Evolutionary conservation across 169 alveolate species (phyloP).

Genomic region (Plasmodium yoelii): DNA sequence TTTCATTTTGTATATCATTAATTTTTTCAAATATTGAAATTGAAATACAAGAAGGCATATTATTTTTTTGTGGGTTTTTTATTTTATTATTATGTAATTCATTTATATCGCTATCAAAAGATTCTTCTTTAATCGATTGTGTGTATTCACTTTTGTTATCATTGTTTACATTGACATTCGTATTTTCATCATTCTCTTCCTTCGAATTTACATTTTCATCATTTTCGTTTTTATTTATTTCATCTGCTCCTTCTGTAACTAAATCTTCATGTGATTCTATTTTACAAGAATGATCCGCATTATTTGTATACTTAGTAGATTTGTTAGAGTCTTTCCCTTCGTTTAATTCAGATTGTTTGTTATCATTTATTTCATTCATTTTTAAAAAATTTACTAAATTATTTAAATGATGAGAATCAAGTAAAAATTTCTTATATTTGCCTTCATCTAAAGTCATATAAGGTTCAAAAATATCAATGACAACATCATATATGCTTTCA

Average conservation of each 20-base stretch:
- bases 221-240: neutral
- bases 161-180: slow-evolving; percentile 1
- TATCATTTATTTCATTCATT: slow-evolving; percentile 35
- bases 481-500: slow-evolving; percentile 69
- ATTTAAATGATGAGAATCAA: slow-evolving; percentile 53
- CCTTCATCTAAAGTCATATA: slow-evolving; percentile 53
- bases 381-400: slow-evolving; percentile 44
- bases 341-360: neutral
- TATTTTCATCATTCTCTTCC: neutral
- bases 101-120: neutral
- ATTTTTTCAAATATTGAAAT: slow-evolving; percentile 65
- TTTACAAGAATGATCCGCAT: neutral
- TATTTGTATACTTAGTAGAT: neutral
- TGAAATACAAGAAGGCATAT: slow-evolving; percentile 8
- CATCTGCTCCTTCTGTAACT: neutral
- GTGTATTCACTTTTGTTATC: neutral
- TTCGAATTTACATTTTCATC: slow-evolving; percentile 1
- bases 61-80: slow-evolving; percentile 13
- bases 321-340: neutral
- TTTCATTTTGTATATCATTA: slow-evolving; percentile 63
- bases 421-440: slow-evolving; percentile 43
- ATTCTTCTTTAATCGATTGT: neutral
- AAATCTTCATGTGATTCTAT: slow-evolving; percentile 5
- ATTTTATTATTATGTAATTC: neutral
- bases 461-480: slow-evolving; percentile 71